Evolutionary conservation across 2,329 filamentous ascomycete species (phyloP), one percentile per base, ranked within the genome.

Genomic region (Fusarium praegraminearum): DNA sequence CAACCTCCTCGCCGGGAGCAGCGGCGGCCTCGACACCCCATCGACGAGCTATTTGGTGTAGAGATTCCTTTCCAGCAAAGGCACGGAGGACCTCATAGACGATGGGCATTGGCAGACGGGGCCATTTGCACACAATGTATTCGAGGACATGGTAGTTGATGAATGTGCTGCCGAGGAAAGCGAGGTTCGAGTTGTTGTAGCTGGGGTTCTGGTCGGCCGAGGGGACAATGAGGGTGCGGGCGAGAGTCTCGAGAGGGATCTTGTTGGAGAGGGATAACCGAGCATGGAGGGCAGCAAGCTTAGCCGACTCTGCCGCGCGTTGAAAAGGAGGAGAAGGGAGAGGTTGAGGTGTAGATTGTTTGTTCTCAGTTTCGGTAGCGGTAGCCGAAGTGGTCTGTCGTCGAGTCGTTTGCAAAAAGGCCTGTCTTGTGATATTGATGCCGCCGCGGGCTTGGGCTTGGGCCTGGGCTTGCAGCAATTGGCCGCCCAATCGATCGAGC

Each of bases 21-120:
- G 92, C 93, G n/a, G 93, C 95, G 44, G 85, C 82, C 79, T 98
- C 95, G 18, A 98, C 89, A 81, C 96, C 96, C 96, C 96, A 99
- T 82, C 96, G 92, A 67, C 86, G 84, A 18, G 92, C 89, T 70
- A 98, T 87, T 22, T 89, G 84, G 53, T 90, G 84, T 47, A 98
- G 85, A 1, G 94, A 90, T 71, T 89, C 88, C 8, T 89, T 86
- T 7, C 96, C 96, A 47, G 90, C 87, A 78, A 93, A 98, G 47
- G 93, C 94, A 75, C 91, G 90, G 83, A 97, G 90, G 33, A 93
- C 91, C 55, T 94, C 90, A 81, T 93, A 97, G 54, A 97, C 83
- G 59, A 99, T 91, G n/a, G 87, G 82, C 86, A 96, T 92, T 56
- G 96, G 96, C 57, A 99, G 86, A 51, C 96, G 93, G 16, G 96